Evolutionary conservation across 257 asterid genomes (phyloP).

Genomic region (Sherardia arvensis): DNA sequence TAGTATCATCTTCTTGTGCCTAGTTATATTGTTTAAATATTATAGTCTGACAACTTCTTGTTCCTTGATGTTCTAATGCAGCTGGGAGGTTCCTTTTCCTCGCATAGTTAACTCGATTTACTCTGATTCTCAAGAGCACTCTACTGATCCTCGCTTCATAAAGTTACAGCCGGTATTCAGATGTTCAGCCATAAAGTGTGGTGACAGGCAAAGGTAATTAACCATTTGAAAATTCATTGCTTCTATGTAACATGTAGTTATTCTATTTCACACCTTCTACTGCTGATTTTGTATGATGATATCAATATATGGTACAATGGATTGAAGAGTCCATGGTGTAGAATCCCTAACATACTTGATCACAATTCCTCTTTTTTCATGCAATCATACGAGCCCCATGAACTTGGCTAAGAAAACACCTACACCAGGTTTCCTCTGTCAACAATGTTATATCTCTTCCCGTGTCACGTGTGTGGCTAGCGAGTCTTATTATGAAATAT

Average conservation of each 20-base stretch:
- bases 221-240: slow-evolving; percentile 1
- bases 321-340: not conserved
- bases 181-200: slow-evolving; percentile 59
- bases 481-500: not conserved
- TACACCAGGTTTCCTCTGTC: not conserved
- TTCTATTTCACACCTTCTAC: not conserved
- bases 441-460: not conserved
- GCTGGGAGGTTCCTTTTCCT: slow-evolving; percentile 98
- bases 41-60: not conserved
- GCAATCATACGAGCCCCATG: not conserved
- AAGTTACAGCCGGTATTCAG: slow-evolving; percentile 80
- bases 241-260: not conserved
- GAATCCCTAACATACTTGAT: not conserved
- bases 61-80: slow-evolving; percentile 23
- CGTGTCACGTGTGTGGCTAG: not conserved
- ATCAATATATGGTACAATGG: not conserved
- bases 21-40: not conserved
- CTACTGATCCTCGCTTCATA: slow-evolving; percentile 87
- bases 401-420: not conserved
- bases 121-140: slow-evolving; percentile 40
- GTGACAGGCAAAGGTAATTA: slow-evolving; percentile 71
- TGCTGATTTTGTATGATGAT: too few relatives aligned
- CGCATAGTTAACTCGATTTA: slow-evolving; percentile 46
- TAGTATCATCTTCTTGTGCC: too few relatives aligned
- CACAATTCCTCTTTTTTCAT: not conserved